These are phyloP conservation scores for Penicillium sp. DNA, from an alignment of 2,329 filamentous ascomycete genomes.

Conservation along the genomic window DNA sequence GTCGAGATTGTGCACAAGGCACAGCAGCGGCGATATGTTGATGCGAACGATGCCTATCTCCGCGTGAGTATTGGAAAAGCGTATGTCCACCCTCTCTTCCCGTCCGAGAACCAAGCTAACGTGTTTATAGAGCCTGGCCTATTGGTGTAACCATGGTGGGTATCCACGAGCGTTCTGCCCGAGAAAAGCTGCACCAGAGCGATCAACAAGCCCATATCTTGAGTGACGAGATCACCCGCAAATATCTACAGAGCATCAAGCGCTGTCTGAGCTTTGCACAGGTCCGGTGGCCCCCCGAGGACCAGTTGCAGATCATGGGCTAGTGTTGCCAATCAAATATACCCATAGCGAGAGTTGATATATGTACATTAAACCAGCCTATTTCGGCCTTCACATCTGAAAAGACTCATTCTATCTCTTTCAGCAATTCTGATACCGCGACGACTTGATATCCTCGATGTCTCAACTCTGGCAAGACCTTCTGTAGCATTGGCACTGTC, in stretches of 20 bases:
- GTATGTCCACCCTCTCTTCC: slow-evolving; percentile 33
- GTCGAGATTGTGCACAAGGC: slow-evolving; percentile 90
- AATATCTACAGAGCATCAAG: slow-evolving; percentile 97
- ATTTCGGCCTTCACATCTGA: background rate
- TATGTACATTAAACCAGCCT: background rate
- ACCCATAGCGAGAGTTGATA: slow-evolving; percentile 13
- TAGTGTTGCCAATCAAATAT: slow-evolving; percentile 41
- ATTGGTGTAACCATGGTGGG: slow-evolving; percentile 99
- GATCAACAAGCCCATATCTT: slow-evolving; percentile 87
- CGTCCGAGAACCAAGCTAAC: slow-evolving; percentile 14
- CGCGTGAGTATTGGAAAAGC: slow-evolving; percentile 92
- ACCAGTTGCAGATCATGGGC: slow-evolving; percentile 93
- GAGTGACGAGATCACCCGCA: slow-evolving; percentile 92
- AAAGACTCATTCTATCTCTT: slow-evolving; percentile 20
- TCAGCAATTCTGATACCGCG: slow-evolving; percentile 68
- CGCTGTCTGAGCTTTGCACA: slow-evolving; percentile 94
- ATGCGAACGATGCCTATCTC: slow-evolving; percentile 94
- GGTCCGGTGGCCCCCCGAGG: slow-evolving; percentile 91
- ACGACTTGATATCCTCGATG: slow-evolving; percentile 70
- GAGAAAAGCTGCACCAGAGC: slow-evolving; percentile 87
- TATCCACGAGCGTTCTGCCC: slow-evolving; percentile 94
- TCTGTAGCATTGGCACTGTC: slow-evolving; percentile 76
- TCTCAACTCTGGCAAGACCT: slow-evolving; percentile 71
- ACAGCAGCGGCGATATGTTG: slow-evolving; percentile 87
- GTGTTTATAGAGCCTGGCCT: slow-evolving; percentile 71